Evolutionary conservation across 495 filamentous ascomycete species (phyloP), one percentile per base, ranked within the genome.

Genomic region (Trichoderma reesei): DNA sequence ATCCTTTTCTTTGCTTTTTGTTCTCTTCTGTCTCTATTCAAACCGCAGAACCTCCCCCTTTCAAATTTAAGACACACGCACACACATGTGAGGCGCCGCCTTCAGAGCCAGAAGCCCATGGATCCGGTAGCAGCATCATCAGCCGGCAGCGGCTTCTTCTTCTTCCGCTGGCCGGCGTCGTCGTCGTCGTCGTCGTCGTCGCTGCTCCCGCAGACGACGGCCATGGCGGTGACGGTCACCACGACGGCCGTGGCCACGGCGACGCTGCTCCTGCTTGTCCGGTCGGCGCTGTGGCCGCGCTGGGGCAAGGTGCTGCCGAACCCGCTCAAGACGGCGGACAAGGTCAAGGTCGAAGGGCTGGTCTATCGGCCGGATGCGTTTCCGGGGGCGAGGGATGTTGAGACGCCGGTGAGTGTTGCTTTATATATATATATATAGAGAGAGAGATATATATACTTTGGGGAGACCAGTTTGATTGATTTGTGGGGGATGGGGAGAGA

Each of bases 361-460:
- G 65, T 74, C 1, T 78, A 79, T 66, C 67, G 63, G 48, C 70
- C 72, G 9, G 78, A 79, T 56, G 65, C 65, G 9, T 76, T 80
- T 38, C 76, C 76, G 6, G 78, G 78, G 3, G 76, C 75, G 5
- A 70, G 78, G 41, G 77, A 80, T 54, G 77, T 80, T 31, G 68
- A 64, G 14, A 80, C 78, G 11, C 78, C 78, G 26, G 76, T 79
- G 63, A 64, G 72, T 67, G 26, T 20, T n/a, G 20, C 0, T 51
- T n/a, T 39, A 1, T 39, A 11, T 11, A 39, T 39, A 26, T 26
- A 26, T 26, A 26, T 26, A 26, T 26, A 26, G n/a, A n/a, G n/a
- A n/a, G n/a, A n/a, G n/a, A n/a, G n/a, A n/a, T n/a, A n/a, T 26
- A 26, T 26, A 26, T 26, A 1, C 26, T 26, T 26, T 26, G 26